These are phyloP conservation scores for Pycnococcus provasolii DNA, from an alignment of 139 green algal genomes.

Conservation along the genomic window DNA sequence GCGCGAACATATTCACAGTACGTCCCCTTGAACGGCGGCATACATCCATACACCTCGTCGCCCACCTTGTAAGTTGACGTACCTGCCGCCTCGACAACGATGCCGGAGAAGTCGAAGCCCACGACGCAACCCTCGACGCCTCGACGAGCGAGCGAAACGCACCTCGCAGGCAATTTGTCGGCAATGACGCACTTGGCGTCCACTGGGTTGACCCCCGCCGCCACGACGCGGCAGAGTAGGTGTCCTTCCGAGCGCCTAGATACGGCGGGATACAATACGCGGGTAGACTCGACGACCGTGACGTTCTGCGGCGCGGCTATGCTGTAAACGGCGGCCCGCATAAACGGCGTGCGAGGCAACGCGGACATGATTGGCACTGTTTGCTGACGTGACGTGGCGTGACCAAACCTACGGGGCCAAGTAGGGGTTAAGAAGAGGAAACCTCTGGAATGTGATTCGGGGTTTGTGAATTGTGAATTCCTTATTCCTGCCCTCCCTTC, in stretches of 20 bases:
- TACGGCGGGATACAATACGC: too few species aligned
- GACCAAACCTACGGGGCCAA: too few species aligned
- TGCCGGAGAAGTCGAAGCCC: conserved; percentile 20
- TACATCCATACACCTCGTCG: conserved; percentile 17
- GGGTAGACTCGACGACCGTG: too few species aligned
- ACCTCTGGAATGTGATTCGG: too few species aligned
- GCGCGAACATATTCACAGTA: conserved; percentile 7
- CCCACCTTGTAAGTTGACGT: not conserved
- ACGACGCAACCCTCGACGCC: not conserved
- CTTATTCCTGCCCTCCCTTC: too few species aligned
- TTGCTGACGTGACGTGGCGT: too few species aligned
- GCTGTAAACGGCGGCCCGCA: too few species aligned
- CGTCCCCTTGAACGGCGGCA: conserved; percentile 4
- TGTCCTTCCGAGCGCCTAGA: not conserved
- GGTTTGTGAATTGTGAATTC: too few species aligned
- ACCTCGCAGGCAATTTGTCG: conserved; percentile 14
- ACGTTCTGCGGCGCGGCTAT: too few species aligned
- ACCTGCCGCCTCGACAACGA: conserved; percentile 2
- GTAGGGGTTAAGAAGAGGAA: too few species aligned
- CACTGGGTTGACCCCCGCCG: conserved; percentile 23
- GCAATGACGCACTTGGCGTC: conserved; percentile 18
- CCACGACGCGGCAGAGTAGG: conserved; percentile 1
- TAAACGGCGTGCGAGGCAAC: too few species aligned
- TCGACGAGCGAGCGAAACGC: not conserved
- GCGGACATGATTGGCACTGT: too few species aligned